These are phyloP conservation scores for Eucalyptus rudis DNA, from an alignment of 345 rosid genomes.

Conservation along the genomic window DNA sequence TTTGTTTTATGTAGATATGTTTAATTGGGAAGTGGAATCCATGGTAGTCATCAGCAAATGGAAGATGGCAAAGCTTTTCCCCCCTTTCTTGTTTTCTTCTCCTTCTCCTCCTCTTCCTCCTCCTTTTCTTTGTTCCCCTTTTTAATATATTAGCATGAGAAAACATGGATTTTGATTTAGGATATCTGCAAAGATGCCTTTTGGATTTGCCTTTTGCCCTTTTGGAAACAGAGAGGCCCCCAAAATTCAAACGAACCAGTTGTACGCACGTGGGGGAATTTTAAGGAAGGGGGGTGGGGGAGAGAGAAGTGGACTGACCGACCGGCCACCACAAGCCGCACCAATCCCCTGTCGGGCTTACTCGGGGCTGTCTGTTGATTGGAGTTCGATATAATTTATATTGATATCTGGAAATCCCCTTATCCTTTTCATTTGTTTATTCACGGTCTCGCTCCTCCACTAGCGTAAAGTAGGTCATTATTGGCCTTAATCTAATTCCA, in stretches of 20 bases:
- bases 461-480: neutral
- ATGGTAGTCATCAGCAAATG: neutral
- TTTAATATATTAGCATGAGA: neutral
- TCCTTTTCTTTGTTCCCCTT: neutral
- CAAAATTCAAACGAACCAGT: neutral
- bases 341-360: neutral
- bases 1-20: neutral
- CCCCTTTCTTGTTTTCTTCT: neutral
- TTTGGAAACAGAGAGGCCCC: neutral
- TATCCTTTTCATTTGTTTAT: neutral
- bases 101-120: neutral
- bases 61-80: neutral
- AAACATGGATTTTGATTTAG: neutral
- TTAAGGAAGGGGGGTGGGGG: neutral
- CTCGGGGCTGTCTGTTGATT: neutral
- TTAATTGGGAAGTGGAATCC: neutral
- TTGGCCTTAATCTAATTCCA: neutral
- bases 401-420: neutral
- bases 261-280: neutral
- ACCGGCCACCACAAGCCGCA: neutral
- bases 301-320: neutral
- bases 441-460: neutral
- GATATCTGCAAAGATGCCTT: neutral
- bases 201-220: neutral
- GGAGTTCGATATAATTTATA: neutral